Conservation (phyloP, 441 rosid genomes). For the Erysimum pusillum region DNA sequence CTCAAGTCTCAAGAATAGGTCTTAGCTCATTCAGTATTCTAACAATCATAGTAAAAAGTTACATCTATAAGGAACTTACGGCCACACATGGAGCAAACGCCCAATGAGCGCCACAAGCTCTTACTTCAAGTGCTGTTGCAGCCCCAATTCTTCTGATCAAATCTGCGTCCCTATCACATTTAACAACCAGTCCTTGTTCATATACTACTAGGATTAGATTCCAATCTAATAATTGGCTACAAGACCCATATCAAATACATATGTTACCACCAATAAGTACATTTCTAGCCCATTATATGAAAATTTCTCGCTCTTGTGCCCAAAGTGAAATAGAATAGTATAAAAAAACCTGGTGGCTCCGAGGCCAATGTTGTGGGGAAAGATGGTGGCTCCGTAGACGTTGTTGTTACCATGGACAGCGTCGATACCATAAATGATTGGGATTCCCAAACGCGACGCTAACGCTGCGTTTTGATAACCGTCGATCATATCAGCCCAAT, state of each 20-base stretch:
- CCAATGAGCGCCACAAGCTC: constrained; percentile 4
- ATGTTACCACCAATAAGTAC: not conserved
- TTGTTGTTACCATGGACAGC: constrained; percentile 85
- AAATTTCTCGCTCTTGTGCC: not conserved
- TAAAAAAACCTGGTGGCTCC: constrained; percentile 67
- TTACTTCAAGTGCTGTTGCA: constrained; percentile 43
- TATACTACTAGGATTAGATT: not conserved
- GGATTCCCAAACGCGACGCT: constrained; percentile 73
- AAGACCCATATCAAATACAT: not conserved
- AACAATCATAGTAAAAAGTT: no score
- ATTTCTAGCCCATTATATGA: not conserved
- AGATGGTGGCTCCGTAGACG: constrained; percentile 81
- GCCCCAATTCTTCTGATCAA: constrained; percentile 67
- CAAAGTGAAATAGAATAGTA: not conserved
- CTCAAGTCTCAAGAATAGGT: not conserved
- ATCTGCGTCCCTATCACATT: constrained; percentile 64
- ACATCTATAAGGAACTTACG: not conserved
- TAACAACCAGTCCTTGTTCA: not conserved
- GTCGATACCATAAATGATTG: constrained; percentile 80
- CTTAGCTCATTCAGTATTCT: no score
- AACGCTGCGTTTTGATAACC: constrained; percentile 71
- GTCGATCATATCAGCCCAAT: constrained; percentile 89
- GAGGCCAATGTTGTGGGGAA: constrained; percentile 84
- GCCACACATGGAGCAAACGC: not conserved
- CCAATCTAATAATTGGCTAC: not conserved